These are phyloP conservation scores for Pyrenopolyporus hunteri DNA, from an alignment of 495 filamentous ascomycete species.

Conservation along the genomic window DNA sequence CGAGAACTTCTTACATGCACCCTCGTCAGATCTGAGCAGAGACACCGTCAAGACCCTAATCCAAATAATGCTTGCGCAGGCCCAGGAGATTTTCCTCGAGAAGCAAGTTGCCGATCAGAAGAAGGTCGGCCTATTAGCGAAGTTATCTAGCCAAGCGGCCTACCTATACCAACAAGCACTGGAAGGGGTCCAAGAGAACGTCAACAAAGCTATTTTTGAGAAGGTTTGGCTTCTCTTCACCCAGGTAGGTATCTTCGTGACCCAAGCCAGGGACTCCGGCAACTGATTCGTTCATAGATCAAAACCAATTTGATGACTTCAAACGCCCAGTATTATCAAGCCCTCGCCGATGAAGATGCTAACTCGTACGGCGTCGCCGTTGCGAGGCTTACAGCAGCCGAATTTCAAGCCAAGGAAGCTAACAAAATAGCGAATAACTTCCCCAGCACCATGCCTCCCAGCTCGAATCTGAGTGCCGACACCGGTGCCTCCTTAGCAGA, in stretches of 20 bases:
- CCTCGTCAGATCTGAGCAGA: slow-evolving; percentile 89
- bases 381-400: slow-evolving; percentile 80
- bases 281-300: slow-evolving; percentile 52
- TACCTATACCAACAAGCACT: slow-evolving; percentile 85
- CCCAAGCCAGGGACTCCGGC: not conserved
- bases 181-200: slow-evolving; percentile 92
- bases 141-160: slow-evolving; percentile 87
- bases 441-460: slow-evolving; percentile 76
- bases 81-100: slow-evolving; percentile 95
- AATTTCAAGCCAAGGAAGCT: slow-evolving; percentile 75
- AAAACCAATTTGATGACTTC: slow-evolving; percentile 87
- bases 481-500: slow-evolving; percentile 74
- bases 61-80: slow-evolving; percentile 89
- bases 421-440: slow-evolving; percentile 78
- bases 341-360: slow-evolving; percentile 85
- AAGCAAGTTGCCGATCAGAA: slow-evolving; percentile 93
- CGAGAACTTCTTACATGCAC: slow-evolving; percentile 97
- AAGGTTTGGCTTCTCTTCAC: slow-evolving; percentile 88
- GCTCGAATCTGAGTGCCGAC: slow-evolving; percentile 83
- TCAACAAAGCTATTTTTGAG: slow-evolving; percentile 89
- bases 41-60: slow-evolving; percentile 96
- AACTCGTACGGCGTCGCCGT: slow-evolving; percentile 88
- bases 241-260: slow-evolving; percentile 61
- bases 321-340: slow-evolving; percentile 92
- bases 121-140: slow-evolving; percentile 90